Conservation (phyloP, 2,329 filamentous ascomycete species). For the Colletotrichum filicis region DNA sequence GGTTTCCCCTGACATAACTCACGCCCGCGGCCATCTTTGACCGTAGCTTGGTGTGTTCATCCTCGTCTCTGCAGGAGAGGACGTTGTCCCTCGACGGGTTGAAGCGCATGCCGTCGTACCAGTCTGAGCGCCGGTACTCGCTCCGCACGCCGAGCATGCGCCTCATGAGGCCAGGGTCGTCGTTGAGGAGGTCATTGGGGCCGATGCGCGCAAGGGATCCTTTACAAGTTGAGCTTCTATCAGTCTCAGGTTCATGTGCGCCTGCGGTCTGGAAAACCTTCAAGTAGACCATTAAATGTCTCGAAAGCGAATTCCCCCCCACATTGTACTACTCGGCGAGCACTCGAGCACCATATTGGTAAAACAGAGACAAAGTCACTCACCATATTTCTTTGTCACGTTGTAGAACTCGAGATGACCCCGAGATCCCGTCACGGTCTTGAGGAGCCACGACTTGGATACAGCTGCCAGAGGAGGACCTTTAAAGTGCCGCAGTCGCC, state of each 20-base stretch:
- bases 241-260: no score
- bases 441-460: constrained; percentile 53
- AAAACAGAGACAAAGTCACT: neutral
- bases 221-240: neutral
- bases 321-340: no score
- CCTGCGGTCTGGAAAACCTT: no score
- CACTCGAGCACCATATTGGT: no score
- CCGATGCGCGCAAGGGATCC: constrained; percentile 36
- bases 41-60: constrained; percentile 51
- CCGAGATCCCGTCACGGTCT: constrained; percentile 42
- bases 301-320: no score
- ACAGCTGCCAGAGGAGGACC: constrained; percentile 51
- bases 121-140: constrained; percentile 49
- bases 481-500: constrained; percentile 51
- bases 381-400: constrained; percentile 47
- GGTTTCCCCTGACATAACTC: constrained; percentile 27
- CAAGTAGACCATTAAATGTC: no score
- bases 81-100: constrained; percentile 64
- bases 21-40: constrained; percentile 63
- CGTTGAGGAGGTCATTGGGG: constrained; percentile 34
- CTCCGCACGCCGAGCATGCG: constrained; percentile 49
- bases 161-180: constrained; percentile 41
- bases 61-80: constrained; percentile 60
- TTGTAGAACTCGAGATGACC: constrained; percentile 49
- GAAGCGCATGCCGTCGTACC: constrained; percentile 61